phyloP scores from a whole-genome alignment of 1,284 basidiomycete species.

The Sporisorium iseilematis-ciliati region DNA sequence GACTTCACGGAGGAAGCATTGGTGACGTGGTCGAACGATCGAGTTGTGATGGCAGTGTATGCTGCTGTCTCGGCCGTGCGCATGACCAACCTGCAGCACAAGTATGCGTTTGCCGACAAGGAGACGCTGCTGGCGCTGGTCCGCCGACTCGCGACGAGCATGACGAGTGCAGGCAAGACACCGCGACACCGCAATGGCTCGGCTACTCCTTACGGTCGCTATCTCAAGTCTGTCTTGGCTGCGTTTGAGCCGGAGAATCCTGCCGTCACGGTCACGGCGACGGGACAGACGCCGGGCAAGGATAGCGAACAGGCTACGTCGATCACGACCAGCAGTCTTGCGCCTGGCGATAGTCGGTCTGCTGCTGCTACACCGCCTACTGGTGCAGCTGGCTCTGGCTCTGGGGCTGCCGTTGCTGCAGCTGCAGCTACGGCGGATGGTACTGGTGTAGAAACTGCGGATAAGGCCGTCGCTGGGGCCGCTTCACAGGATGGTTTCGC shows the following conservation, averaged over 20 bases:
- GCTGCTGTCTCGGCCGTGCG: slow-evolving; percentile 59
- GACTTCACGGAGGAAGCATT: slow-evolving; percentile 49
- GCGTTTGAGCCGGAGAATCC: slow-evolving; percentile 42
- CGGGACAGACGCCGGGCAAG: slow-evolving; percentile 40
- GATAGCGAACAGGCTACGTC: slow-evolving; percentile 45
- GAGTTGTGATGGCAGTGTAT: slow-evolving; percentile 61
- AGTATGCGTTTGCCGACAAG: slow-evolving; percentile 53
- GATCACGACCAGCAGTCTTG: slow-evolving; percentile 43
- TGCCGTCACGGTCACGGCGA: slow-evolving; percentile 1
- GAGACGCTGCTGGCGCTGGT: slow-evolving; percentile 50
- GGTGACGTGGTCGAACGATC: slow-evolving; percentile 56
- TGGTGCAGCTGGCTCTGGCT: not conserved
- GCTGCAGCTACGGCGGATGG: slow-evolving; percentile 1
- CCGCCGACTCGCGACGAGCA: slow-evolving; percentile 39
- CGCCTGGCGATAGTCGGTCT: slow-evolving; percentile 46
- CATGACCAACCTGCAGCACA: slow-evolving; percentile 55
- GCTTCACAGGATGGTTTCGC: slow-evolving; percentile 10
- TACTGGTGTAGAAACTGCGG: not conserved
- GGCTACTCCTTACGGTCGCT: slow-evolving; percentile 57
- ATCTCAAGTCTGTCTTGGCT: slow-evolving; percentile 55
- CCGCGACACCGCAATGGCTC: slow-evolving; percentile 61
- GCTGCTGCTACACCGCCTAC: slow-evolving; percentile 33
- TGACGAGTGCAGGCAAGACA: slow-evolving; percentile 58
- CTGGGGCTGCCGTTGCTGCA: slow-evolving; percentile 5
- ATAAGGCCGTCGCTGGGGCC: not conserved